Evolutionary conservation across 257 asterid genomes (phyloP).

Genomic region (Plectranthus barbatus): DNA sequence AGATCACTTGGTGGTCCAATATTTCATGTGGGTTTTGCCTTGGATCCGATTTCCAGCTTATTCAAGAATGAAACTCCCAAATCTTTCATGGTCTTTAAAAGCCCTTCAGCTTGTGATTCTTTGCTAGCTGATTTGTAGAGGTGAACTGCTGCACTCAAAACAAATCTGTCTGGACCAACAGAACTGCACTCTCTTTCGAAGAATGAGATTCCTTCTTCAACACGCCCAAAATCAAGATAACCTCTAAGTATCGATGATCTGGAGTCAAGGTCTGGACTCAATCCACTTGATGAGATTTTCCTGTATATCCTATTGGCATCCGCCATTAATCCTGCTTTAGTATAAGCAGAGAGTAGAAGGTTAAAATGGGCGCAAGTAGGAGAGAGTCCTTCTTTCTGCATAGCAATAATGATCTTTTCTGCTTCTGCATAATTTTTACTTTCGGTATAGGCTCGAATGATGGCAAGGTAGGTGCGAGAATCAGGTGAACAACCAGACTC

Average conservation of each 20-base stretch:
- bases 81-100: slow-evolving; percentile 34
- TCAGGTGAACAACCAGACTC: slow-evolving; percentile 42
- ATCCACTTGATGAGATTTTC: slow-evolving; percentile 26
- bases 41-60: slow-evolving; percentile 55
- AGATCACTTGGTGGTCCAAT: not conserved
- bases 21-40: slow-evolving; percentile 12
- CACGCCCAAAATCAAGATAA: slow-evolving; percentile 53
- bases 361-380: slow-evolving; percentile 57
- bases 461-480: slow-evolving; percentile 54
- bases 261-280: slow-evolving; percentile 46
- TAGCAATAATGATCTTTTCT: slow-evolving; percentile 37
- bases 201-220: slow-evolving; percentile 57
- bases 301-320: slow-evolving; percentile 58
- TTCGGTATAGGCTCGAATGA: slow-evolving; percentile 52
- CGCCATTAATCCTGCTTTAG: slow-evolving; percentile 43
- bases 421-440: slow-evolving; percentile 43
- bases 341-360: slow-evolving; percentile 39
- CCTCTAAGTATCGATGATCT: slow-evolving; percentile 60
- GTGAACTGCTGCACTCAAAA: slow-evolving; percentile 66
- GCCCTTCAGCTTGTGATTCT: slow-evolving; percentile 34
- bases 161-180: slow-evolving; percentile 45
- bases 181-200: slow-evolving; percentile 45
- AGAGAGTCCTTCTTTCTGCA: slow-evolving; percentile 64
- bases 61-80: slow-evolving; percentile 39
- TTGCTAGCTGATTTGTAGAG: slow-evolving; percentile 47